Conservation (phyloP, 192 early-diverging fungal genomes). For the Coemansia sp. region DNA sequence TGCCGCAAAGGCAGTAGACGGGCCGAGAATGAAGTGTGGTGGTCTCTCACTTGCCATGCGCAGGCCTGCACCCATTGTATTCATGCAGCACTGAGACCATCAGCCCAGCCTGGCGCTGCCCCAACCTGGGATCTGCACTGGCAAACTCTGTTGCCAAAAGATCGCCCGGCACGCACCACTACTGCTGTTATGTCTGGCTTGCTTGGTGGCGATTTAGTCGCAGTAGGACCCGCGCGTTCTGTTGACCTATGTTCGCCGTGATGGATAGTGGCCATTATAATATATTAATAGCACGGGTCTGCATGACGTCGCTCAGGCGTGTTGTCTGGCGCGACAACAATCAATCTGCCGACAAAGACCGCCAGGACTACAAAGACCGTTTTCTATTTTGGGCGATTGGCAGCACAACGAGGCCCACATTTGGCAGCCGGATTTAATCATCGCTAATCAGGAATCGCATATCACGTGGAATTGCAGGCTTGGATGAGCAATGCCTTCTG, state of each 20-base stretch:
- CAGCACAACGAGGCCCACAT: not conserved
- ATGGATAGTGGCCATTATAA: not conserved
- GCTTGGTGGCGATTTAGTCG: constrained; percentile 1
- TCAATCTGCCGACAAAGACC: not conserved
- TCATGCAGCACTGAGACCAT: not conserved
- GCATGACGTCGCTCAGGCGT: constrained; percentile 2
- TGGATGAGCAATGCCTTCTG: not conserved
- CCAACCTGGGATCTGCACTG: constrained; percentile 14
- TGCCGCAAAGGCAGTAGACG: not conserved
- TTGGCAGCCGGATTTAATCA: not conserved
- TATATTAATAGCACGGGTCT: constrained; percentile 1
- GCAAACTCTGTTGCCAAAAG: not conserved
- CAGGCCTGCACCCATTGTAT: not conserved
- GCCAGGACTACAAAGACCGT: not conserved
- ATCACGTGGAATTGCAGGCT: not conserved
- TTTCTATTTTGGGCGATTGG: not conserved
- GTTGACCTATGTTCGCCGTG: not conserved
- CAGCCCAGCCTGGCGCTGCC: constrained; percentile 2
- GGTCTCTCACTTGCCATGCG: constrained; percentile 4
- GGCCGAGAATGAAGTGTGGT: not conserved
- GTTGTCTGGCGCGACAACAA: not conserved
- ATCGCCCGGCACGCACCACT: not conserved
- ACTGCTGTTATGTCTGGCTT: constrained; percentile 2
- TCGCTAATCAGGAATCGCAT: not conserved
- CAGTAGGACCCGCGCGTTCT: not conserved